phyloP scores from a whole-genome alignment of 2,329 filamentous ascomycete species.

The Phialophora macrospora region DNA sequence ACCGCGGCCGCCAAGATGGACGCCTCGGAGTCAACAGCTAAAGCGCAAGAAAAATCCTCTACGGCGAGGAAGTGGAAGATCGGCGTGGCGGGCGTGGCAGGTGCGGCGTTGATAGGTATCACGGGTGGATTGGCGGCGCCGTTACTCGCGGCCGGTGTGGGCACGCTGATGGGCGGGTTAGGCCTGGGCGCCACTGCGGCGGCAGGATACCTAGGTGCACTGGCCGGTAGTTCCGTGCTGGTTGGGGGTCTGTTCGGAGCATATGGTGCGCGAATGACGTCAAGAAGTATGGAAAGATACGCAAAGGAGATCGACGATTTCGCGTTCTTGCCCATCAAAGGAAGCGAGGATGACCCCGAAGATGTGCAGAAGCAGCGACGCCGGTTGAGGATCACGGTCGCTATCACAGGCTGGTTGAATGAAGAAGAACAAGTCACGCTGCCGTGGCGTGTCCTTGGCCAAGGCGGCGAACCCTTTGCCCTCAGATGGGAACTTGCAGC shows the following conservation, averaged over 20 bases:
- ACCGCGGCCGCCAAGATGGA: slow-evolving; percentile 62
- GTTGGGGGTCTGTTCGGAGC: slow-evolving; percentile 81
- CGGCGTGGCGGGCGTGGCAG: slow-evolving; percentile 77
- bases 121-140: slow-evolving; percentile 75
- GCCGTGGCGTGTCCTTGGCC: slow-evolving; percentile 72
- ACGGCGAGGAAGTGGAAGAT: slow-evolving; percentile 70
- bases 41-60: slow-evolving; percentile 68
- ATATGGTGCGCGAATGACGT: slow-evolving; percentile 74
- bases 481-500: slow-evolving; percentile 76
- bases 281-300: slow-evolving; percentile 78
- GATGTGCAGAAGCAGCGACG: slow-evolving; percentile 42
- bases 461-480: slow-evolving; percentile 70
- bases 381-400: slow-evolving; percentile 73
- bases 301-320: slow-evolving; percentile 79
- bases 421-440: slow-evolving; percentile 66
- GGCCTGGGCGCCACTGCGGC: slow-evolving; percentile 59
- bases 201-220: slow-evolving; percentile 58
- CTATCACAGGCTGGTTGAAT: slow-evolving; percentile 75
- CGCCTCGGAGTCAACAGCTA: slow-evolving; percentile 60
- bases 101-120: slow-evolving; percentile 75
- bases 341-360: slow-evolving; percentile 41
- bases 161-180: slow-evolving; percentile 70
- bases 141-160: slow-evolving; percentile 73
- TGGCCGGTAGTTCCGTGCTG: slow-evolving; percentile 70
- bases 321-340: slow-evolving; percentile 68